phyloP scores from a whole-genome alignment of 176 grass and related monocot genomes.

The Sorghum bicolor region Sorghum_bicolor_NCBIv3 NC_012872.2:50414501-50415000 shows the following conservation, averaged over 20 bases:
- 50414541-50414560: background rate
- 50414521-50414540: background rate
- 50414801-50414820: background rate
- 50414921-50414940: background rate
- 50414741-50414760: background rate
- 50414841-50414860: background rate
- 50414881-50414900: background rate
- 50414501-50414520: background rate
- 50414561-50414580: background rate
- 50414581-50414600: conserved; percentile 7
- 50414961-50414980: background rate
- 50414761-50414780: background rate
- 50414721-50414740: background rate
- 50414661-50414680: background rate
- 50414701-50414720: background rate
- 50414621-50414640: background rate
- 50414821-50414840: background rate
- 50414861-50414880: background rate
- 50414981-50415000: no score
- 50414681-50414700: background rate
- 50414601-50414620: background rate
- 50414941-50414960: background rate
- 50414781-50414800: background rate
- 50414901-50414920: background rate
- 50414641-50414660: background rate